Percentiles rank a stretch among this genome's conserved stretches.
Conservation (phyloP, 768 basidiomycete species). For the Lactifluus rugatus region DNA sequence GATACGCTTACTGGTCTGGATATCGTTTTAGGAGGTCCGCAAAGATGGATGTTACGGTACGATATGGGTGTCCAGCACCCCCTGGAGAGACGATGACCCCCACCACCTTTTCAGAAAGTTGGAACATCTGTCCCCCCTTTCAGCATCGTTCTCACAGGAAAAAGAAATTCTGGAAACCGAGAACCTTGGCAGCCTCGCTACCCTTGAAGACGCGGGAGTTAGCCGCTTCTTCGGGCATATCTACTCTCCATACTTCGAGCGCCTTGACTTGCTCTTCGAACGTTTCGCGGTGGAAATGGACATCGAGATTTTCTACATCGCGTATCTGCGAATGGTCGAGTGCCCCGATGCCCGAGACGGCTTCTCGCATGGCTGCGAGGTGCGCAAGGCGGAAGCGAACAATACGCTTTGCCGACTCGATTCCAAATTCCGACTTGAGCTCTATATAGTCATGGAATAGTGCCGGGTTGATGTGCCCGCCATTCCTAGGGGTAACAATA, state of each 20-base stretch:
- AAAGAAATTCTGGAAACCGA: too few species aligned
- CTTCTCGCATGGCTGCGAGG: slow-evolving; percentile 36
- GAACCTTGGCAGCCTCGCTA: slow-evolving; percentile 29
- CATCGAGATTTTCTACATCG: slow-evolving; percentile 49
- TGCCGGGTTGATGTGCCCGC: slow-evolving; percentile 55
- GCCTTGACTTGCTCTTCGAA: slow-evolving; percentile 37
- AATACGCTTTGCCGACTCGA: slow-evolving; percentile 38
- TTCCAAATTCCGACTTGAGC: slow-evolving; percentile 40
- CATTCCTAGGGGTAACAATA: slow-evolving; percentile 38
- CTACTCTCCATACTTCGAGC: slow-evolving; percentile 36
- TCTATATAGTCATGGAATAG: slow-evolving; percentile 48
- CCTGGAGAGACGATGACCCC: slow-evolving; percentile 47
- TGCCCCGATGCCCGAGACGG: slow-evolving; percentile 45
- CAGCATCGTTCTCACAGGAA: too few species aligned
- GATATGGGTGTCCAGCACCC: slow-evolving; percentile 62
- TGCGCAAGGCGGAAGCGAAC: slow-evolving; percentile 56
- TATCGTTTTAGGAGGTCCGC: slow-evolving; percentile 42
- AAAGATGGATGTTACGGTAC: slow-evolving; percentile 52
- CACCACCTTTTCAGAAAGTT: slow-evolving; percentile 34
- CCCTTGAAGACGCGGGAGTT: slow-evolving; percentile 25
- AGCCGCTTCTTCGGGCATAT: slow-evolving; percentile 41
- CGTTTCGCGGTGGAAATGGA: slow-evolving; percentile 34
- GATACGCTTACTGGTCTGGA: slow-evolving; percentile 36
- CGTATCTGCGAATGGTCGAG: slow-evolving; percentile 47
- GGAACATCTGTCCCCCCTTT: slow-evolving; percentile 33